phyloP scores from a whole-genome alignment of 768 basidiomycete species.

The Floccularia luteovirens region DNA sequence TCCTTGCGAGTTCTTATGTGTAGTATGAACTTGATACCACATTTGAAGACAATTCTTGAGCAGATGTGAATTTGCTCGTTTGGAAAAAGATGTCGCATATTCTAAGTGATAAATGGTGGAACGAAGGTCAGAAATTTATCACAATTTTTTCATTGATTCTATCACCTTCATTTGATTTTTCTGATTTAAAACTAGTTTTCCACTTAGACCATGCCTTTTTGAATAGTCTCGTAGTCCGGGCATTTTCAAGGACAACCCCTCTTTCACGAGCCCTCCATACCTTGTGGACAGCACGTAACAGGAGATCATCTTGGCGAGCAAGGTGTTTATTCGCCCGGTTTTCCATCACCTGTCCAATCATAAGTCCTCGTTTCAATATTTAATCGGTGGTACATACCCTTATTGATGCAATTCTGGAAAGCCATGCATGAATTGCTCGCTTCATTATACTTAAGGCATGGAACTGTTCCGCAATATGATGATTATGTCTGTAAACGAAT shows the following conservation, averaged over 20 bases:
- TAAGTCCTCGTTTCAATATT: too few species aligned
- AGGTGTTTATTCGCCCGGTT: constrained; percentile 49
- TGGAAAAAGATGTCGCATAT: constrained; percentile 40
- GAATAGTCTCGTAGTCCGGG: constrained; percentile 35
- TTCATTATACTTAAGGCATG: constrained; percentile 17
- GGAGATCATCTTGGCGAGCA: constrained; percentile 46
- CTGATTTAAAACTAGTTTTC: constrained; percentile 33
- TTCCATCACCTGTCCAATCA: constrained; percentile 55
- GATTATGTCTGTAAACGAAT: constrained; percentile 29
- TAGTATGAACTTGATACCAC: constrained; percentile 36
- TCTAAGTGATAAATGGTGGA: constrained; percentile 21
- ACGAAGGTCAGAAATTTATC: constrained; percentile 2
- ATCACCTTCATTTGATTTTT: constrained; percentile 43
- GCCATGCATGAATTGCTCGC: too few species aligned
- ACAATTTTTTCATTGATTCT: too few species aligned
- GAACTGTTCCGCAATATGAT: constrained; percentile 33
- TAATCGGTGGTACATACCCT: too few species aligned
- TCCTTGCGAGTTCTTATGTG: constrained; percentile 36
- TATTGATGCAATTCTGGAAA: too few species aligned
- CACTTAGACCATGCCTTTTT: constrained; percentile 43
- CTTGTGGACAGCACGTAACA: constrained; percentile 49
- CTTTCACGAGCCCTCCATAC: constrained; percentile 68
- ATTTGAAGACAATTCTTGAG: constrained; percentile 26
- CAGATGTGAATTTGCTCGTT: constrained; percentile 32
- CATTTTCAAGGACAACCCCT: constrained; percentile 47